Percentiles rank a stretch among this genome's conserved stretches.
Evolutionary conservation across 805 yeast species (phyloP).

Genomic region (Tetrapisispora fleetii): DNA sequence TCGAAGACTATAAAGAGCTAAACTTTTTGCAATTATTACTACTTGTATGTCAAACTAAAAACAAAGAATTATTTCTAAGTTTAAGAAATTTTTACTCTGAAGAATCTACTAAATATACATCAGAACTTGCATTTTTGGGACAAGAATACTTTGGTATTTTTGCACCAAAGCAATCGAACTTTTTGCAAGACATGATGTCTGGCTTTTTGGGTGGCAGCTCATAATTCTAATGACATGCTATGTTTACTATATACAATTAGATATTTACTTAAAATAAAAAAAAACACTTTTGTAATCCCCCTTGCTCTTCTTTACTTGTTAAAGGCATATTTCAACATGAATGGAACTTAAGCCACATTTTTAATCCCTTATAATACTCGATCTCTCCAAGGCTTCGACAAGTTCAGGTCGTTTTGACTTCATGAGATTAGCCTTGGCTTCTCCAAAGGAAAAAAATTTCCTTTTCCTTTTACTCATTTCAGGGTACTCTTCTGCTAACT

Average conservation of each 20-base stretch:
- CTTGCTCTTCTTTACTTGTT: neutral
- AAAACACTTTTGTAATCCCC: neutral
- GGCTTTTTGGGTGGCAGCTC: slow-evolving; percentile 42
- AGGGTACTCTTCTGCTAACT: slow-evolving; percentile 62
- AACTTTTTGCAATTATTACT: slow-evolving; percentile 64
- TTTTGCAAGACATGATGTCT: slow-evolving; percentile 69
- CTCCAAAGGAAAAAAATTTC: slow-evolving; percentile 63
- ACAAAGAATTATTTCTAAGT: slow-evolving; percentile 44
- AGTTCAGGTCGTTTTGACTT: slow-evolving; percentile 58
- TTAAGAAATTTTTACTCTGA: slow-evolving; percentile 42
- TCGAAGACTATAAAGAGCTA: slow-evolving; percentile 36
- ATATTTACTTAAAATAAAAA: neutral
- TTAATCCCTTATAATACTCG: slow-evolving; percentile 31
- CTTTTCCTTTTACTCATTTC: slow-evolving; percentile 55
- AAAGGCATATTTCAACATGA: neutral
- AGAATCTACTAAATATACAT: slow-evolving; percentile 16
- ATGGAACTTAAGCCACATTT: too few relatives aligned
- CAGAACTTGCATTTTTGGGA: slow-evolving; percentile 49
- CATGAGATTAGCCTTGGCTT: slow-evolving; percentile 52
- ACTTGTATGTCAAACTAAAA: slow-evolving; percentile 44
- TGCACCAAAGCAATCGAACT: slow-evolving; percentile 43
- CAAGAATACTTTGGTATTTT: slow-evolving; percentile 49
- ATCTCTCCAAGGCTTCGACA: slow-evolving; percentile 49
- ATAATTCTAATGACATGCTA: neutral
- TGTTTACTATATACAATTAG: neutral